phyloP scores from a whole-genome alignment of 2,329 filamentous ascomycete genomes.

The Verticillium albo-atrum region DNA sequence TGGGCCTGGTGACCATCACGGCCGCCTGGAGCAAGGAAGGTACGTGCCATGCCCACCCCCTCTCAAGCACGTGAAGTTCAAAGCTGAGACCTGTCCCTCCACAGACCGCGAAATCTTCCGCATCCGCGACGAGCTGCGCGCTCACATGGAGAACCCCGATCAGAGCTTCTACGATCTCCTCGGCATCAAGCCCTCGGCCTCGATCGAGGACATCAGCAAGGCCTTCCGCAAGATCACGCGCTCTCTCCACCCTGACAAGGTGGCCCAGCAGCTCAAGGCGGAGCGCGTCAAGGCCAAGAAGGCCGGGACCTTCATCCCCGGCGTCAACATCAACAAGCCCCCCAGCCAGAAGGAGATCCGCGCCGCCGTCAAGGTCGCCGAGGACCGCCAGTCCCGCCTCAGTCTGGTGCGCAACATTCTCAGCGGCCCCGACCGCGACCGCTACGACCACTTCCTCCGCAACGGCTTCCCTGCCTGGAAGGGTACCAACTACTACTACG shows the following conservation, averaged over 20 bases:
- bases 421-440: conserved; percentile 71
- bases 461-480: conserved; percentile 97
- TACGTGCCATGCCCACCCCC: conserved; percentile 27
- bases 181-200: conserved; percentile 67
- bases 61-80: not conserved
- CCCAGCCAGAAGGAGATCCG: conserved; percentile 73
- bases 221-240: conserved; percentile 87
- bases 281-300: conserved; percentile 55
- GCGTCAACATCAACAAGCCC: conserved; percentile 63
- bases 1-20: conserved; percentile 62
- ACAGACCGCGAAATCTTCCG: conserved; percentile 98
- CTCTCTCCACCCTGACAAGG: conserved; percentile 90
- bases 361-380: conserved; percentile 73
- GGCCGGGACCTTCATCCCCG: conserved; percentile 48
- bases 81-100: conserved; percentile 2
- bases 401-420: conserved; percentile 83
- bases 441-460: conserved; percentile 89
- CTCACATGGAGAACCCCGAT: conserved; percentile 64
- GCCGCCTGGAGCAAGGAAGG: conserved; percentile 86
- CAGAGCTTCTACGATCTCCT: conserved; percentile 95
- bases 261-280: conserved; percentile 74
- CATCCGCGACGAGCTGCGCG: conserved; percentile 78
- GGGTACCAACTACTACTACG: conserved; percentile 98
- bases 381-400: conserved; percentile 77
- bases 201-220: conserved; percentile 85